Conservation (phyloP, 1,284 basidiomycete genomes). For the Rhodotorula sp. region DNA sequence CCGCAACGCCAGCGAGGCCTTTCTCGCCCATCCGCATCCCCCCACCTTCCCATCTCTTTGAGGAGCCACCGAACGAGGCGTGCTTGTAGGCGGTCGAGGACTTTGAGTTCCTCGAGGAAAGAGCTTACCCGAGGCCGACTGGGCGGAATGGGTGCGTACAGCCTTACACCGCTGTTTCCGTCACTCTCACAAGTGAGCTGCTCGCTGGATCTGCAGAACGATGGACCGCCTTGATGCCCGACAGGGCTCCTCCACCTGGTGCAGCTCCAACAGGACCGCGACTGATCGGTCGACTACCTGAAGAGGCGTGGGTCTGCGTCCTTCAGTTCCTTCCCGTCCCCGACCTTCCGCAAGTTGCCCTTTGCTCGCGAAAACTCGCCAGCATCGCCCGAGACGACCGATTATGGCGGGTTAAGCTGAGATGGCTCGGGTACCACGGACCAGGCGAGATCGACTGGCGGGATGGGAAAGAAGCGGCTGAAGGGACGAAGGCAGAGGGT, state of each 20-base stretch:
- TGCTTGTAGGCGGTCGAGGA: too few species aligned
- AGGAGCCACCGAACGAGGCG: too few species aligned
- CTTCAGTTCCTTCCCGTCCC: conserved; percentile 70
- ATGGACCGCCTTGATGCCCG: conserved; percentile 39
- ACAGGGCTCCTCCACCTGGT: conserved; percentile 1
- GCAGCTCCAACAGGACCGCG: background rate
- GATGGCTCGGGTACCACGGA: conserved; percentile 30
- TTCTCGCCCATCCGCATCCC: too few species aligned
- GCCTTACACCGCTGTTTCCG: background rate
- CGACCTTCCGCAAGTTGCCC: conserved; percentile 72
- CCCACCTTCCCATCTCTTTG: too few species aligned
- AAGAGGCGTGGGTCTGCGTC: conserved; percentile 70
- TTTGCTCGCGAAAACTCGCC: conserved; percentile 64
- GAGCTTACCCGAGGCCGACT: too few species aligned
- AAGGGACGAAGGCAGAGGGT: conserved; percentile 70
- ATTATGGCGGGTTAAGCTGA: conserved; percentile 62
- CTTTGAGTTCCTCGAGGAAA: too few species aligned
- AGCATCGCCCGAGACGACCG: conserved; percentile 66
- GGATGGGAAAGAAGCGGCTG: background rate
- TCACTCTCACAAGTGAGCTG: background rate
- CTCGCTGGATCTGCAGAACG: conserved; percentile 18
- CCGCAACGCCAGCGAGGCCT: too few species aligned
- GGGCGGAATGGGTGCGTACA: conserved; percentile 1
- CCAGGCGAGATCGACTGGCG: conserved; percentile 29
- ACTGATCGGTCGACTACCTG: conserved; percentile 70